Evolutionary conservation across 2,329 filamentous ascomycete species (phyloP), one percentile per base, ranked within the genome.

Genomic region (Penicillium concentricum): DNA sequence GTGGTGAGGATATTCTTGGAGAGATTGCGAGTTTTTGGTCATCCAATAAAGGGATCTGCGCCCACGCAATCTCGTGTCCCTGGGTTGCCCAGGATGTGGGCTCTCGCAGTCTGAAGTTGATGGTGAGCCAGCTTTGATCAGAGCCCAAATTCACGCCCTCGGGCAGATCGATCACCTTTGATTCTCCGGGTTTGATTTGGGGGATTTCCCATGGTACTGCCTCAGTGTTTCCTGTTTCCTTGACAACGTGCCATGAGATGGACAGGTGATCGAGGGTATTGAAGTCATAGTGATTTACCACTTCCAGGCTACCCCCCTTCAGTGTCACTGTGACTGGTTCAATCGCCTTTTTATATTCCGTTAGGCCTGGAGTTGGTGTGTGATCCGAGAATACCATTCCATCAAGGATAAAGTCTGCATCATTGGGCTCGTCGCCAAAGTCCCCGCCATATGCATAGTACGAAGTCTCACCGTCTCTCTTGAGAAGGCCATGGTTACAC

Each of bases 391-490:
- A 52, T 1, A 80, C 82, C 5, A 87, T 66, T 0, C 85, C 85
- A 61, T 87, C 85, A 80, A 87, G 84, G 57, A 86, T 82, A 61
- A 87, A 87, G 0, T 80, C 83, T 2, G 78, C 78, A 56, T 87
- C 84, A 57, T 87, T 84, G 0, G 84, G 85, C 2, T 74, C 67
- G 56, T 87, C 85, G 1, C 81, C 83, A 70, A 86, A 87, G 64
- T 87, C 84, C 10, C 84, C 84, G 2, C 84, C 85, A 47, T 86
- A 87, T 1, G 78, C 84, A 60, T 83, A 85, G 64, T 79, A 86
- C 0, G 42, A 39, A 70, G 47, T 75, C 75, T 24, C 32, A 10
- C 39, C 32, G 7, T 58, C 41, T 32, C 54, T 49, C 24, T 78
- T 78, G 73, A 77, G 79, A 1, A 86, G 69, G 0, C 84, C 84